Percentiles rank a stretch among this genome's conserved stretches.
These are phyloP conservation scores for Podaxis sp. DNA, from an alignment of 768 basidiomycete species.

Conservation along the genomic window DNA sequence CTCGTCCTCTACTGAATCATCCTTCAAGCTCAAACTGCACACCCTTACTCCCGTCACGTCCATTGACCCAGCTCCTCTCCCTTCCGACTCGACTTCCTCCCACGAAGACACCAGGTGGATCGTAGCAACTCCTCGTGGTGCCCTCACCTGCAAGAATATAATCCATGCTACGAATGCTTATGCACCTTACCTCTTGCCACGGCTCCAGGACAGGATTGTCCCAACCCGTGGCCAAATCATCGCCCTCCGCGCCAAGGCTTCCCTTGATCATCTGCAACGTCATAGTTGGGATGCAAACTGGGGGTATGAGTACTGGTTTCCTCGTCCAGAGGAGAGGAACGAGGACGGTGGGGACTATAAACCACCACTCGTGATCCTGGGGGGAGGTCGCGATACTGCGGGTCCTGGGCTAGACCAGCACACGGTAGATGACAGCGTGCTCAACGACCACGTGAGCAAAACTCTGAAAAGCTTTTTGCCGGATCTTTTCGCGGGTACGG, in stretches of 20 bases:
- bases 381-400: constrained; percentile 60
- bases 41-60: constrained; percentile 71
- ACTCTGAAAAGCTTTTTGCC: constrained; percentile 61
- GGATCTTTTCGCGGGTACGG: constrained; percentile 43
- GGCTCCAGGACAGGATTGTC: constrained; percentile 43
- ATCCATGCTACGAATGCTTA: constrained; percentile 91
- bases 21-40: constrained; percentile 56
- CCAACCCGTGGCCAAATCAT: constrained; percentile 74
- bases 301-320: constrained; percentile 80
- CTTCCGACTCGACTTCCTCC: not conserved
- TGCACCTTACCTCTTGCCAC: constrained; percentile 69
- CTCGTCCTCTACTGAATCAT: constrained; percentile 18
- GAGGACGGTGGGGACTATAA: constrained; percentile 26
- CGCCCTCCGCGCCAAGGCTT: constrained; percentile 38
- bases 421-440: constrained; percentile 54
- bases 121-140: constrained; percentile 60
- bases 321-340: constrained; percentile 43
- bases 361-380: constrained; percentile 65
- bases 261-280: constrained; percentile 38
- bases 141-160: constrained; percentile 57
- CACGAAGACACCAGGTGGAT: not conserved
- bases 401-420: constrained; percentile 49
- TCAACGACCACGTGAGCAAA: constrained; percentile 47
- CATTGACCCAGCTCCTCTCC: constrained; percentile 28
- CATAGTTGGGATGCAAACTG: constrained; percentile 49